Evolutionary conservation across 2,329 filamentous ascomycete genomes (phyloP).

Genomic region (Hymenoscyphus salicellus): DNA sequence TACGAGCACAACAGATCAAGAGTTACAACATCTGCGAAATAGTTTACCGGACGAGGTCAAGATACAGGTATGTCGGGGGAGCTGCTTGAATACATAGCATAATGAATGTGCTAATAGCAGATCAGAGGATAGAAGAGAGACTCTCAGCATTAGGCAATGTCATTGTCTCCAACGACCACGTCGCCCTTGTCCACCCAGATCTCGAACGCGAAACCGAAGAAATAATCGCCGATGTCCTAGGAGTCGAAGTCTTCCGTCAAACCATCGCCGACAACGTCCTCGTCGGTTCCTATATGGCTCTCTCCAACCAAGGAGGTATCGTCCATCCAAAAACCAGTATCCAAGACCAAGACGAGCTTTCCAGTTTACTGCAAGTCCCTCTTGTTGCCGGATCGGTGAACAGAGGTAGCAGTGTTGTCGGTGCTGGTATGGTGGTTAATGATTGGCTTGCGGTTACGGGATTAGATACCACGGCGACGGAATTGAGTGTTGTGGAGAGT

Average conservation of each 20-base stretch:
- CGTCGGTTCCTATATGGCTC: slow-evolving; percentile 91
- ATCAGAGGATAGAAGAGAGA: slow-evolving; percentile 88
- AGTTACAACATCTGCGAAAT: slow-evolving; percentile 95
- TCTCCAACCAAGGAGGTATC: slow-evolving; percentile 93
- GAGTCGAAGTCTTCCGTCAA: slow-evolving; percentile 87
- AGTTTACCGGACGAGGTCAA: slow-evolving; percentile 86
- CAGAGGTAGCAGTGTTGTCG: slow-evolving; percentile 89
- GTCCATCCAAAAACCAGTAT: slow-evolving; percentile 97
- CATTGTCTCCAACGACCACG: slow-evolving; percentile 94
- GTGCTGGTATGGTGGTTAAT: slow-evolving; percentile 93
- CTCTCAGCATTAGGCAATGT: slow-evolving; percentile 95
- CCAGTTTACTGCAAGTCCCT: slow-evolving; percentile 87
- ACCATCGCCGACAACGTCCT: slow-evolving; percentile 97
- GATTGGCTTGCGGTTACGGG: slow-evolving; percentile 96
- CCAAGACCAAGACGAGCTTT: slow-evolving; percentile 97
- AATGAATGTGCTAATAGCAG: neutral
- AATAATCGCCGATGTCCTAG: slow-evolving; percentile 91
- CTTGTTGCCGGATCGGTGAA: slow-evolving; percentile 94
- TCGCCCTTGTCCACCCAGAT: slow-evolving; percentile 93
- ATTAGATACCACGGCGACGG: slow-evolving; percentile 92
- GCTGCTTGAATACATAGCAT: neutral
- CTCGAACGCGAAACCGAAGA: slow-evolving; percentile 97
- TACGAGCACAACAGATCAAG: slow-evolving; percentile 94
- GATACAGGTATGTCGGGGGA: slow-evolving; percentile 54
- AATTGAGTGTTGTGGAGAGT: slow-evolving; percentile 92